Conservation (phyloP, 257 asterid genomes). For the Solanum dulcamara region DNA sequence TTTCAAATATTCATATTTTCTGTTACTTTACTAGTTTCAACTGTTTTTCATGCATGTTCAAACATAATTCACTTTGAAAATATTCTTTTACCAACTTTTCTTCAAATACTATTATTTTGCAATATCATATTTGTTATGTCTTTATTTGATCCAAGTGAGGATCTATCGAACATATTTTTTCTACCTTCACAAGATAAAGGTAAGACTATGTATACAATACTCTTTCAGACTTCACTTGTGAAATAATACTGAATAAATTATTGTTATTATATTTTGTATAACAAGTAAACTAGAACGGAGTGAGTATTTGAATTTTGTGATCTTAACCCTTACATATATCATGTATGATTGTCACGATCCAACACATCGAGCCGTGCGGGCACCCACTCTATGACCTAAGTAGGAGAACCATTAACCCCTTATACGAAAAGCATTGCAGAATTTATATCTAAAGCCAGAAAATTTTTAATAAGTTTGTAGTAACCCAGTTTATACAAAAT, state of each 20-base stretch:
- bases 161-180: background rate
- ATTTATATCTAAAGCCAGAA: no score
- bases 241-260: background rate
- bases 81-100: background rate
- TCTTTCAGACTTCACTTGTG: background rate
- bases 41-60: background rate
- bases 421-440: no score
- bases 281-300: background rate
- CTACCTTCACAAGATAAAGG: background rate
- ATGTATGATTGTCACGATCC: no score
- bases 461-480: no score
- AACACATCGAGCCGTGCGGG: no score
- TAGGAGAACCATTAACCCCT: no score
- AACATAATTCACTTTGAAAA: background rate
- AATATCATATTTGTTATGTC: background rate
- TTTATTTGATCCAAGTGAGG: background rate
- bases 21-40: background rate
- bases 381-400: no score
- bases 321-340: background rate
- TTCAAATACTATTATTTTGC: background rate
- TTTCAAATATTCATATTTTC: background rate
- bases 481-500: no score
- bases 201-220: background rate
- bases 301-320: background rate
- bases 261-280: background rate